These are phyloP conservation scores for Bruguiera hainesii DNA, from an alignment of 441 rosid species.

Conservation along the genomic window DNA sequence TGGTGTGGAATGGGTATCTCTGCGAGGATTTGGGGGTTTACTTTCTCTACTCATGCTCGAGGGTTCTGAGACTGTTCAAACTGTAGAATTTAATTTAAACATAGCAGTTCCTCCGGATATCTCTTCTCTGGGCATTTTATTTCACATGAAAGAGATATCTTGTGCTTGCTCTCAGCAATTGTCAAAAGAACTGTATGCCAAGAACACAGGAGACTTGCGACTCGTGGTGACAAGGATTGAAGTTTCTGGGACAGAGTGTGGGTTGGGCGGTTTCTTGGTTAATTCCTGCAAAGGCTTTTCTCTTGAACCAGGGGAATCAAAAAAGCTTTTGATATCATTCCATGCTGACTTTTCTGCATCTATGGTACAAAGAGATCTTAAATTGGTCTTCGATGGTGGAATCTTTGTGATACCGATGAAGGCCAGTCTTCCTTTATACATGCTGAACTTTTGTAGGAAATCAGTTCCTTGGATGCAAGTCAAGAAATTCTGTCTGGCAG, in stretches of 20 bases:
- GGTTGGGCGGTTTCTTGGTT: constrained; percentile 53
- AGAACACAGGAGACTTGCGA: constrained; percentile 63
- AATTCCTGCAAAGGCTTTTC: constrained; percentile 50
- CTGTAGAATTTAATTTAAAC: constrained; percentile 47
- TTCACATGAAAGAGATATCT: constrained; percentile 29
- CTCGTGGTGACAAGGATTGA: constrained; percentile 52
- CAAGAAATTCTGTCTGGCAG: constrained; percentile 47
- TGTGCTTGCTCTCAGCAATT: constrained; percentile 48
- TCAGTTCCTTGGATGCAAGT: constrained; percentile 54
- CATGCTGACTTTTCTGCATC: constrained; percentile 48
- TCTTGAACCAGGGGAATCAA: constrained; percentile 65
- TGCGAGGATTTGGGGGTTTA: constrained; percentile 61
- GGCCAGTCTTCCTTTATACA: constrained; percentile 56
- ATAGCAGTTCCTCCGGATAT: constrained; percentile 36
- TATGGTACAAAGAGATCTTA: constrained; percentile 49
- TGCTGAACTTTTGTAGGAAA: constrained; percentile 60
- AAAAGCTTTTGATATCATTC: constrained; percentile 56
- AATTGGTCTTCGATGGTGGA: constrained; percentile 55
- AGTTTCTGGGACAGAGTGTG: constrained; percentile 55
- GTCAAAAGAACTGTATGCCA: constrained; percentile 57
- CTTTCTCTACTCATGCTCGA: constrained; percentile 50
- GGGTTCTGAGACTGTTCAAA: constrained; percentile 48
- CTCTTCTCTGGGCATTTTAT: constrained; percentile 37
- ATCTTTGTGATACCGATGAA: constrained; percentile 65
- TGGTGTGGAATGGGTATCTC: constrained; percentile 77